Base-by-base conservation (phyloP, 2,329 filamentous ascomycete genomes). In the Hymenotorrendiella dingleyae region DNA sequence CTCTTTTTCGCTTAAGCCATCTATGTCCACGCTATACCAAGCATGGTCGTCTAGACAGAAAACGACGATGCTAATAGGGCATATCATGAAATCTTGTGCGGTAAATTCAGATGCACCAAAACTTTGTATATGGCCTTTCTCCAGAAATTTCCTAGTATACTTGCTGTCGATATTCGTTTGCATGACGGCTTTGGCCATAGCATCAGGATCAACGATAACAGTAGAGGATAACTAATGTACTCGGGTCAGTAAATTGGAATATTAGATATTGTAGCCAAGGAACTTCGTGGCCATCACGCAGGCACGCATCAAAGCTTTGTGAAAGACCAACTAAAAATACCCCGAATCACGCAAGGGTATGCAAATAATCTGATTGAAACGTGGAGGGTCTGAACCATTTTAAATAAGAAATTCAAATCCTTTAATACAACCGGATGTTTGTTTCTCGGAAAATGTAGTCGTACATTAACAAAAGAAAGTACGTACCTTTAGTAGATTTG, bases 151-250 rank as follows among this genome's bases (percentile, higher is more conserved):
- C n/a, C 28, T 16, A 16, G 28, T 4, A 30, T 30, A 16, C 20
- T 39, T 29, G 26, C 34, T 27, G 12, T 23, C 23, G 9, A 44
- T 39, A 14, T 6, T 34, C 14, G 27, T 29, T 35, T 24, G 28
- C 27, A 24, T 26, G 22, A 23, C 40, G 20, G 36, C 28, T 44
- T 39, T 39, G 3, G 16, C 16, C 4, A 27, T 16, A 20, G 34
- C 42, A 21, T 40, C 35, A 4, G 26, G 35, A 26, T 44, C 42
- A 27, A 44, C 28, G 16, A 44, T 44, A 3, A 44, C 27, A 9
- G 26, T 40, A 24, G 26, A 12, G 24, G 24, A 26, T 35, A 44
- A 19, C 26, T 26, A 16, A 19, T n/a, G n/a, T n/a, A n/a, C 17
- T 19, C 9, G 5, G 17, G 21, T 35, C 36, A 36, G 28, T 6